Base-by-base conservation (phyloP, 1,284 basidiomycete species). In the Pseudozyma thailandica region DNA sequence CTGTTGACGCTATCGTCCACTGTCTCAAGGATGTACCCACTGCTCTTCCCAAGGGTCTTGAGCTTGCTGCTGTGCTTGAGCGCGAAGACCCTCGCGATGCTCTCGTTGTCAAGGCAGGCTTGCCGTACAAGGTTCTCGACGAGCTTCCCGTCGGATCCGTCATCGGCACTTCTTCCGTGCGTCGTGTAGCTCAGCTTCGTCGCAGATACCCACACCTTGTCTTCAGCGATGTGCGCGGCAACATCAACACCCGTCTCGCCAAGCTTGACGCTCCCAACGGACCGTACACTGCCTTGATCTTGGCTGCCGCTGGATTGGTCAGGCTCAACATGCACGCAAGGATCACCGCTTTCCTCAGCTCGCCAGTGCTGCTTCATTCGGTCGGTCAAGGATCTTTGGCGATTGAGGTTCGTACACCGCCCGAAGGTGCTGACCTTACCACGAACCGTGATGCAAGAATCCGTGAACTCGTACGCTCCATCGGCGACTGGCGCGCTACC, bases 1-100 rank as follows among this genome's bases (percentile, higher is more conserved):
- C 86, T 12, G 91, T 96, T 50, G 96, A 98, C 83, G 90, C 97
- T 86, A 89, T 99, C 75, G 90, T 98, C 20, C 96, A 98, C 84
- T 90, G 88, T 54, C 86, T 93, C 76, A 99, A 99, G 84, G 96
- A 98, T 83, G 89, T 98, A 20, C 95, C 95, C 10, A 98, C 95
- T 3, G 86, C 86, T 3, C 84, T 98, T 26, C 93, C 93, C 0
- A 87, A 88, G 0, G 92, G 92, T 1, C 94, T 92, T 82, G 88
- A 90, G 80, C 87, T 98, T 46, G 93, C 89, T 8, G 93, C 91
- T 6, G 90, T 98, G 62, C 82, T 93, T 64, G 88, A 94, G 83
- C 85, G 96, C 50, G 95, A 94, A 83, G 90, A 96, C 83, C 92
- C 92, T 0, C 88, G 91, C 51, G 96, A 98, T 81, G 91, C 90